A percentile compares a stretch with the other conserved stretches of the same genome.
These are phyloP conservation scores for Pythium plurisporium DNA, from an alignment of 352 stramenopile genomes.

Conservation along the genomic window DNA sequence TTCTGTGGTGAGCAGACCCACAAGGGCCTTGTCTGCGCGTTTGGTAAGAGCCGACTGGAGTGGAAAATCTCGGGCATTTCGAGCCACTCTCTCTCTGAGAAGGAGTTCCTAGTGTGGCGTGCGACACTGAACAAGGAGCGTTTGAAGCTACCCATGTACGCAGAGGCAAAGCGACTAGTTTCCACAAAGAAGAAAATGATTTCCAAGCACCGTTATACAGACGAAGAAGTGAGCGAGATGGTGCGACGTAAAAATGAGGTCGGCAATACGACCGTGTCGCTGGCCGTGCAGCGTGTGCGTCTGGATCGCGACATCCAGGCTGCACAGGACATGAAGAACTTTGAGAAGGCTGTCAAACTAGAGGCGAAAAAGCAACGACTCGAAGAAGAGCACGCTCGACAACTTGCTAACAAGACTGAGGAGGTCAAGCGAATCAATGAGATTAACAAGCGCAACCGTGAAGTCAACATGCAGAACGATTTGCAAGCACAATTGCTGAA, in stretches of 20 bases:
- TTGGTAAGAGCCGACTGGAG: constrained; percentile 71
- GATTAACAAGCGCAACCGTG: constrained; percentile 80
- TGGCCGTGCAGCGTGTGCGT: constrained; percentile 73
- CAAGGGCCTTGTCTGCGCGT: constrained; percentile 68
- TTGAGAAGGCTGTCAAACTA: constrained; percentile 74
- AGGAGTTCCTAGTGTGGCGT: constrained; percentile 80
- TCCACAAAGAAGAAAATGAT: constrained; percentile 62
- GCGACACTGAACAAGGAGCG: constrained; percentile 77
- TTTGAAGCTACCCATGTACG: constrained; percentile 66
- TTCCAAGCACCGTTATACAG: constrained; percentile 72
- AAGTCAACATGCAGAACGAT: constrained; percentile 80
- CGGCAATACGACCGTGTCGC: constrained; percentile 54
- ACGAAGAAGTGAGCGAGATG: constrained; percentile 78
- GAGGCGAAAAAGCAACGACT: constrained; percentile 64
- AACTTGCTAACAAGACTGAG: constrained; percentile 70
- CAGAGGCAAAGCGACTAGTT: constrained; percentile 59
- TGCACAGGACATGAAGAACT: constrained; percentile 85
- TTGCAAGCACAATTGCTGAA: constrained; percentile 71
- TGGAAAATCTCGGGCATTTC: constrained; percentile 75
- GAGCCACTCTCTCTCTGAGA: constrained; percentile 65
- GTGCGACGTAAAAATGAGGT: constrained; percentile 67
- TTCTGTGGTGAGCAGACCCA: constrained; percentile 72
- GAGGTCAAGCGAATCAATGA: constrained; percentile 83
- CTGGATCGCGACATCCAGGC: constrained; percentile 74
- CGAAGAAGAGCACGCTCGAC: constrained; percentile 60